Evolutionary conservation across 345 rosid species (phyloP).

Genomic region (Acer campestre): DNA sequence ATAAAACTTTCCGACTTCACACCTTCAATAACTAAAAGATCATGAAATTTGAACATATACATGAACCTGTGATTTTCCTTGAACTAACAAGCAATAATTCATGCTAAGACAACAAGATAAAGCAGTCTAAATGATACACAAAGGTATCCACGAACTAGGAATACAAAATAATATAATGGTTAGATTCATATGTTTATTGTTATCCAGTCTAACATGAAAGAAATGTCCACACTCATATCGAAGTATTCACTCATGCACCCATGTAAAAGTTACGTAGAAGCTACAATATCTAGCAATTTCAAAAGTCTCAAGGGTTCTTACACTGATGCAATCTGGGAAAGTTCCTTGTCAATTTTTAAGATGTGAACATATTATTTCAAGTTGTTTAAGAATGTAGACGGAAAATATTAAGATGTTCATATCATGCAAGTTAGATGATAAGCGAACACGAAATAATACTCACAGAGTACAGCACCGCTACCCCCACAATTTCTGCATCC

Average conservation of each 20-base stretch:
- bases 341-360: too few relatives aligned
- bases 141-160: not conserved
- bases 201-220: not conserved
- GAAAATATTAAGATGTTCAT: not conserved
- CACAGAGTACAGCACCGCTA: conserved; percentile 84
- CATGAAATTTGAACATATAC: not conserved
- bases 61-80: not conserved
- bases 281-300: not conserved
- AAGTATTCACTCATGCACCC: not conserved
- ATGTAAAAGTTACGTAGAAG: not conserved
- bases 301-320: not conserved
- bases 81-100: not conserved
- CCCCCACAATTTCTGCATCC: conserved; percentile 84
- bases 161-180: not conserved
- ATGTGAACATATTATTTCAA: too few relatives aligned
- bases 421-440: not conserved
- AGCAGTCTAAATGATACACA: not conserved
- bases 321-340: not conserved
- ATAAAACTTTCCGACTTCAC: not conserved
- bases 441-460: conserved; percentile 27
- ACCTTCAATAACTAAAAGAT: not conserved
- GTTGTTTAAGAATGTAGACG: too few relatives aligned
- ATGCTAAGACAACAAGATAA: not conserved
- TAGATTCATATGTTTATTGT: not conserved
- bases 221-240: not conserved